Evolutionary conservation across 1,139 yeast genomes (phyloP).

Genomic region (Candida pseudoviswanathii): DNA sequence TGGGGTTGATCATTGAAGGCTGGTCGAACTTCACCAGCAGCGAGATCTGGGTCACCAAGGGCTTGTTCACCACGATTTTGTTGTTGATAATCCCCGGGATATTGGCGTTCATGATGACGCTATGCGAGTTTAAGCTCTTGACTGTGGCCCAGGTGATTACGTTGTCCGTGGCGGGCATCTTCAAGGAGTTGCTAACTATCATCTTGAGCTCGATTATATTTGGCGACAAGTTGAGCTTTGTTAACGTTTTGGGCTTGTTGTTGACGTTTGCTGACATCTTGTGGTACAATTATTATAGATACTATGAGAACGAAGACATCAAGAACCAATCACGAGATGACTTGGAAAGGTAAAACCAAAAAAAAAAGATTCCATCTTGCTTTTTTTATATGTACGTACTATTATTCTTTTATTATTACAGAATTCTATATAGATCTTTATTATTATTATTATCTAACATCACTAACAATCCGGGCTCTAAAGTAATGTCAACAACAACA

Average conservation of each 20-base stretch:
- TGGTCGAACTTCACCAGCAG: slow-evolving; percentile 52
- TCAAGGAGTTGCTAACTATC: slow-evolving; percentile 87
- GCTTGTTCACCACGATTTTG: slow-evolving; percentile 53
- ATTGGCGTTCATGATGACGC: slow-evolving; percentile 86
- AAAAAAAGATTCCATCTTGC: not conserved
- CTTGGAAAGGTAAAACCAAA: slow-evolving; percentile 3
- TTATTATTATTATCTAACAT: not conserved
- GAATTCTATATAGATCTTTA: not conserved
- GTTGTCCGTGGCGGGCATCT: slow-evolving; percentile 86
- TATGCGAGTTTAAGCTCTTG: slow-evolving; percentile 82
- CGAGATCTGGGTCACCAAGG: slow-evolving; percentile 64
- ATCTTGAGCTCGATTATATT: slow-evolving; percentile 68
- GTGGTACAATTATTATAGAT: slow-evolving; percentile 76
- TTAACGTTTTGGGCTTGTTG: slow-evolving; percentile 75
- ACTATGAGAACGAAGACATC: slow-evolving; percentile 23
- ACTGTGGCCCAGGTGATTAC: slow-evolving; percentile 86
- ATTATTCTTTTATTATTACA: not conserved
- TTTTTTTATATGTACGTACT: not conserved
- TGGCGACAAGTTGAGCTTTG: slow-evolving; percentile 66
- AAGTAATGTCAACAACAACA: slow-evolving; percentile 4
- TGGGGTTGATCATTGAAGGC: slow-evolving; percentile 72
- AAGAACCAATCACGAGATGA: not conserved
- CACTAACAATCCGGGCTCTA: not conserved
- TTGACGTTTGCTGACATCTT: slow-evolving; percentile 77
- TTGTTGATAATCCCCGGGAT: slow-evolving; percentile 79